These are phyloP conservation scores for Dothiorella sarmentorum DNA, from an alignment of 2,329 filamentous ascomycete species.

Conservation along the genomic window DNA sequence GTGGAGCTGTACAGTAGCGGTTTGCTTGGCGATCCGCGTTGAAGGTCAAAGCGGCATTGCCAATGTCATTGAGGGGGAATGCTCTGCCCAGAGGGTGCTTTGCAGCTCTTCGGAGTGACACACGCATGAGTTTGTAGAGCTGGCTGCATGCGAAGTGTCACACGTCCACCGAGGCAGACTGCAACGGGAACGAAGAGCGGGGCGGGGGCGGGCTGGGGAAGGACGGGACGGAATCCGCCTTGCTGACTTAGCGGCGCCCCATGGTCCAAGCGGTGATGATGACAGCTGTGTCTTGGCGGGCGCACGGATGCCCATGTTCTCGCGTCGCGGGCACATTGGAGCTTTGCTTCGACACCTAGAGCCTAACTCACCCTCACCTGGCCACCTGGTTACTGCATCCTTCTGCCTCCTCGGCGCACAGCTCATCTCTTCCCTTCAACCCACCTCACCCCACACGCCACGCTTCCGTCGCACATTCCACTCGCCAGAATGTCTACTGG, in stretches of 20 bases:
- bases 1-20: not conserved
- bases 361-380: not conserved
- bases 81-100: not conserved
- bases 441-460: not conserved
- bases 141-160: not conserved
- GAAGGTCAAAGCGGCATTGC: not conserved
- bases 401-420: not conserved
- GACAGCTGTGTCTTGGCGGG: conserved; percentile 11
- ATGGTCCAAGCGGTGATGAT: not conserved
- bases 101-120: too few relatives aligned
- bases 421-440: not conserved
- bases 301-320: not conserved
- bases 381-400: not conserved
- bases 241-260: not conserved
- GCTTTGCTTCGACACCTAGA: conserved; percentile 11
- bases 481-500: conserved; percentile 59
- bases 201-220: not conserved
- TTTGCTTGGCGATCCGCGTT: conserved; percentile 5
- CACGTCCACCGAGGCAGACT: not conserved
- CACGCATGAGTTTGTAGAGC: not conserved
- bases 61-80: conserved; percentile 8
- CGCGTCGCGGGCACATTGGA: conserved; percentile 17
- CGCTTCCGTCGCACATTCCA: not conserved
- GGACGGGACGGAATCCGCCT: not conserved
- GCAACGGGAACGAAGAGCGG: not conserved